A percentile compares a stretch with the other conserved stretches of the same genome.
phyloP scores from a whole-genome alignment of 139 green algal species.

The Chlamydomonas eustigma region DNA sequence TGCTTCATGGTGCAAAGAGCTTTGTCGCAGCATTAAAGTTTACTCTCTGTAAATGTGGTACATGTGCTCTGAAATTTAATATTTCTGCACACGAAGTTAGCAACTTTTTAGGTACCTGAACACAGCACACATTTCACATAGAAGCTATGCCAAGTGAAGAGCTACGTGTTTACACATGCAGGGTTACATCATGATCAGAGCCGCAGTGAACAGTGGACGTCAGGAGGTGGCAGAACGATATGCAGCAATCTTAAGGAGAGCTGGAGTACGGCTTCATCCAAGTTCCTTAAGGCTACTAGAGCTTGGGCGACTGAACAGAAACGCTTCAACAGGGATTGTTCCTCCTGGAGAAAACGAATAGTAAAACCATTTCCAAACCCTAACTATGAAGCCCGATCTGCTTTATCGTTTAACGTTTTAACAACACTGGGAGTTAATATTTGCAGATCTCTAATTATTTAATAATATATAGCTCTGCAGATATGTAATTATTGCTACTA shows the following conservation, averaged over 20 bases:
- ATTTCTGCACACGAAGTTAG: not conserved
- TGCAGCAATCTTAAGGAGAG: slow-evolving; percentile 15
- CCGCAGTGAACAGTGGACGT: slow-evolving; percentile 21
- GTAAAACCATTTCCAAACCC: not conserved
- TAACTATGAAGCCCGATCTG: not conserved
- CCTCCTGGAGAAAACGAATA: not conserved
- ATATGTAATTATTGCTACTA: not conserved
- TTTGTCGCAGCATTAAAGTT: no score
- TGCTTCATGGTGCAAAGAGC: no score
- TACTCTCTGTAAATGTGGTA: not conserved
- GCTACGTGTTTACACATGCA: not conserved
- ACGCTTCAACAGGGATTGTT: no score
- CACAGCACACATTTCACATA: no score
- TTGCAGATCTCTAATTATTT: not conserved
- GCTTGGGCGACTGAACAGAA: not conserved
- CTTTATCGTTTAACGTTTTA: not conserved
- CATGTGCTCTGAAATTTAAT: no score
- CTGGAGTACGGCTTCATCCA: slow-evolving; percentile 13
- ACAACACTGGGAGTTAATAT: not conserved
- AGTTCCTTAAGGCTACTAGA: not conserved
- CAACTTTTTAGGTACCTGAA: no score
- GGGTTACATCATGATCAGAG: slow-evolving; percentile 35
- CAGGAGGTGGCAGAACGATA: slow-evolving; percentile 28
- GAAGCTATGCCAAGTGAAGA: no score
- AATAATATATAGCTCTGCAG: not conserved